phyloP scores from a whole-genome alignment of 2,329 filamentous ascomycete genomes.

The Cladophialophora bantiana region DNA sequence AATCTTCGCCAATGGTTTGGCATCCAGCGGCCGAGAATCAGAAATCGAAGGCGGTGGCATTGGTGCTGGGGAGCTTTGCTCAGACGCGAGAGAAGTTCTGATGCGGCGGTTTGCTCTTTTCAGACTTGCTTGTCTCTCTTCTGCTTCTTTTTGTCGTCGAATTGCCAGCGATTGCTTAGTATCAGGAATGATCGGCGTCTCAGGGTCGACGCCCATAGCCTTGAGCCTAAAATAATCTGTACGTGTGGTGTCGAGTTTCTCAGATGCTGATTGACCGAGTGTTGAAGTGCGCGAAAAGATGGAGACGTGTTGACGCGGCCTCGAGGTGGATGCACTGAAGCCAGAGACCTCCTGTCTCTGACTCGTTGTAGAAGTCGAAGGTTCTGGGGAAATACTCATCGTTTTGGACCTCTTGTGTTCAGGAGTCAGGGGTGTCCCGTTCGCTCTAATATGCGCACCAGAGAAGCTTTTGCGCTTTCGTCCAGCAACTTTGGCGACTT shows the following conservation, averaged over 20 bases:
- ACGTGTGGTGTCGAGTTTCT: constrained; percentile 52
- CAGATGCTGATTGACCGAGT: constrained; percentile 32
- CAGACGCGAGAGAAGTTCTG: constrained; percentile 14
- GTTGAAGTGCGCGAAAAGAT: constrained; percentile 29
- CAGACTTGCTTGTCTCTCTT: constrained; percentile 32
- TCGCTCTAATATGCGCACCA: constrained; percentile 79
- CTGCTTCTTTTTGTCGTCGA: constrained; percentile 32
- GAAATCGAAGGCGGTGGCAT: constrained; percentile 7
- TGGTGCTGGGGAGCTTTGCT: constrained; percentile 12
- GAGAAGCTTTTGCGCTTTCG: constrained; percentile 52
- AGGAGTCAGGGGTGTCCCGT: constrained; percentile 16
- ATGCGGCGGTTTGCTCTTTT: constrained; percentile 21
- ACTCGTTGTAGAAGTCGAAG: constrained; percentile 11
- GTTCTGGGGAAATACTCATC: constrained; percentile 29
- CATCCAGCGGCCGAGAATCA: constrained; percentile 3
- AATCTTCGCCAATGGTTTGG: constrained; percentile 8
- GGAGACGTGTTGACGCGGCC: constrained; percentile 22
- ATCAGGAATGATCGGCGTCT: constrained; percentile 41
- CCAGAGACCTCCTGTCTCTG: constrained; percentile 7
- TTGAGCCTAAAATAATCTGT: constrained; percentile 61
- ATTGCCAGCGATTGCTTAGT: constrained; percentile 35
- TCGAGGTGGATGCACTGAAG: constrained; percentile 18
- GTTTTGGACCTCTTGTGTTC: constrained; percentile 41
- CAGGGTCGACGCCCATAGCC: constrained; percentile 55
- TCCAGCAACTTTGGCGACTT: constrained; percentile 33